Evolutionary conservation across 2,329 filamentous ascomycete species (phyloP), one percentile per base, ranked within the genome.

Genomic region (Fusarium metavorans): DNA sequence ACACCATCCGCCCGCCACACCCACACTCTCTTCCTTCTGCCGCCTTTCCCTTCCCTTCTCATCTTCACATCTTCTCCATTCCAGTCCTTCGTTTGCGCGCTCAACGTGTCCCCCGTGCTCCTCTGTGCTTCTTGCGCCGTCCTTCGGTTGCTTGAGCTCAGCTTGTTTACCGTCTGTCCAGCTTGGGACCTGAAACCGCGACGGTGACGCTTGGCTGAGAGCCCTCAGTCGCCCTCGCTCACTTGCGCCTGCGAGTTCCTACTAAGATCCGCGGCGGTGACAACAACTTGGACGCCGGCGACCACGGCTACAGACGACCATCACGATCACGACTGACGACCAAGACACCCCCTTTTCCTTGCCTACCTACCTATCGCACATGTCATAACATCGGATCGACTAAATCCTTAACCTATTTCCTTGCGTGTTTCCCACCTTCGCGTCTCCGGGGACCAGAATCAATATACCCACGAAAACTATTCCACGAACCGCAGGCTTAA

Each of bases 61-160:
- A 74, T 73, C 75, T 77, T 79, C 80, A 77, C 77, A 76, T 77
- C 79, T 78, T 71, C 74, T 75, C 78, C 70, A 79, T 83, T 78
- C 76, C 79, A 79, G 79, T 82, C 81, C 70, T 76, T 81, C 81
- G 72, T 82, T 80, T 80, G 76, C 75, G 76, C 72, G 76, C 71
- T 66, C 69, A 74, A 78, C 72, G 67, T 74, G 67, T 76, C 68
- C 71, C 58, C 64, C 60, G 74, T 72, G 64, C 67, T 66, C 58
- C 63, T 61, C 62, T 66, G 67, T 76, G 67, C 63, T 69, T 71
- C 63, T 67, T 78, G 73, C 57, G 68, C 70, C 70, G 71, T 72
- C 60, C 64, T 39, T 66, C 69, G 71, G 76, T 73, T 56, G 64
- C 69, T 70, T 66, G 65, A 71, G 64, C 67, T 71, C 73, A 69